Evolutionary conservation across 1,284 basidiomycete species (phyloP), one percentile per base, ranked within the genome.

Genomic region (Pulveroboletus sp.): DNA sequence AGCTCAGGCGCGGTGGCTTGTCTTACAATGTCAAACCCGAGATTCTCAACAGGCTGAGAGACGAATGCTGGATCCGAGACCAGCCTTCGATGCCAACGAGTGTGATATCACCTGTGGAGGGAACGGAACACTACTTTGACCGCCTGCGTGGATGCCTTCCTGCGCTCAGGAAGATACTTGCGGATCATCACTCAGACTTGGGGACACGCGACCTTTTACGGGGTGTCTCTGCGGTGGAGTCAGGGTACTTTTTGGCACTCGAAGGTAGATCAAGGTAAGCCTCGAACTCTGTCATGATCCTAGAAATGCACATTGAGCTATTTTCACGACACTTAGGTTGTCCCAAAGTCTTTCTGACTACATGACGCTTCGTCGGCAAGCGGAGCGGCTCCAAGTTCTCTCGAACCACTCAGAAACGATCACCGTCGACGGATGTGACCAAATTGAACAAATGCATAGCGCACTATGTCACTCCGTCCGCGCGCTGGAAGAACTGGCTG

Each of bases 161-260:
- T 6, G 77, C 78, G 13, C 75, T 98, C 43, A 80, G 93, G 43
- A 74, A 76, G 9, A 78, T 83, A 0, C 75, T 94, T 51, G 77
- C 82, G 11, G 73, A 78, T 35, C 95, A 98, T 71, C 89, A 92
- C 66, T 72, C 80, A 1, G 96, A 99, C 68, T 70, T 99, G 43
- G 81, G 83, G 10, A 93, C 92, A 13, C 84, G 89, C 9, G 95
- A 99, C 60, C 76, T 98, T 15, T 87, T 87, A 65, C 82, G 92
- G 55, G 93, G 89, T 7, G 73, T 92, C 24, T 86, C 82, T 59
- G 82, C 91, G 54, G 79, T 93, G 10, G 95, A 98, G 73, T 93
- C 89, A 48, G 79, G 84, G 3, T 86, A 89, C 70, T 79, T 79
- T 4, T 73, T 85, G 39, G 86, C 87, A 1, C 63, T 93, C 8